phyloP scores from a whole-genome alignment of 495 filamentous ascomycete genomes.

The Hypoxylon cercidicola region DNA sequence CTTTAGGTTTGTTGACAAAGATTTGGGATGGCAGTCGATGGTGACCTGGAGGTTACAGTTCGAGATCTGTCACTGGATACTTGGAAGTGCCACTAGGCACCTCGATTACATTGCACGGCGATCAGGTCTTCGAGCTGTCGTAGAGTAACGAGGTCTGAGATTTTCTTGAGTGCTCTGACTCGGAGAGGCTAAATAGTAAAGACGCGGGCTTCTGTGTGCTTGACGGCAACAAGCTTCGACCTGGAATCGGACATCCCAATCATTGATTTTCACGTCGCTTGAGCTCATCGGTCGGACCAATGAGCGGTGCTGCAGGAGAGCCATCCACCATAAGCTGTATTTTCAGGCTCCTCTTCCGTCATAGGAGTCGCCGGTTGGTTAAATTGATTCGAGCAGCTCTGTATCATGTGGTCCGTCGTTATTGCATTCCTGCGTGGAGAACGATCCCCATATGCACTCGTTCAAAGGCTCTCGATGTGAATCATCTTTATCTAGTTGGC shows the following conservation, averaged over 20 bases:
- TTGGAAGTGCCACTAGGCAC: constrained; percentile 11
- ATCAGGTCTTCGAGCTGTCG: constrained; percentile 14
- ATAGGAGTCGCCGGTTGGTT: constrained; percentile 16
- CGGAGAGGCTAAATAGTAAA: constrained; percentile 8
- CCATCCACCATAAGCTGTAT: constrained; percentile 17
- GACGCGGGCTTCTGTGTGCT: constrained; percentile 9
- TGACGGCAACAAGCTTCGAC: constrained; percentile 13
- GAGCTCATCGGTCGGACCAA: constrained; percentile 15
- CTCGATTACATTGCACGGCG: constrained; percentile 20
- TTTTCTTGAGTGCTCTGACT: constrained; percentile 14
- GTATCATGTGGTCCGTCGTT: constrained; percentile 6
- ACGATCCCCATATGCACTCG: constrained; percentile 10
- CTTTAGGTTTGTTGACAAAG: constrained; percentile 13
- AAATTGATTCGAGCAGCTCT: constrained; percentile 9
- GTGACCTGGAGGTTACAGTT: constrained; percentile 11
- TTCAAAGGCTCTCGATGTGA: constrained; percentile 23
- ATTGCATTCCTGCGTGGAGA: constrained; percentile 11
- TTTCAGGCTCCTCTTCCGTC: neutral
- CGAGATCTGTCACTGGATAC: constrained; percentile 9
- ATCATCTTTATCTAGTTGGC: constrained; percentile 1
- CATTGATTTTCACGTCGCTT: constrained; percentile 6
- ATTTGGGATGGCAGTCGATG: neutral
- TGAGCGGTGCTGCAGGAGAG: constrained; percentile 11
- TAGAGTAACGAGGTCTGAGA: constrained; percentile 7
- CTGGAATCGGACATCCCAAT: constrained; percentile 9